These are phyloP conservation scores for Colletotrichum navitas DNA, from an alignment of 2,329 filamentous ascomycete species.

Conservation along the genomic window DNA sequence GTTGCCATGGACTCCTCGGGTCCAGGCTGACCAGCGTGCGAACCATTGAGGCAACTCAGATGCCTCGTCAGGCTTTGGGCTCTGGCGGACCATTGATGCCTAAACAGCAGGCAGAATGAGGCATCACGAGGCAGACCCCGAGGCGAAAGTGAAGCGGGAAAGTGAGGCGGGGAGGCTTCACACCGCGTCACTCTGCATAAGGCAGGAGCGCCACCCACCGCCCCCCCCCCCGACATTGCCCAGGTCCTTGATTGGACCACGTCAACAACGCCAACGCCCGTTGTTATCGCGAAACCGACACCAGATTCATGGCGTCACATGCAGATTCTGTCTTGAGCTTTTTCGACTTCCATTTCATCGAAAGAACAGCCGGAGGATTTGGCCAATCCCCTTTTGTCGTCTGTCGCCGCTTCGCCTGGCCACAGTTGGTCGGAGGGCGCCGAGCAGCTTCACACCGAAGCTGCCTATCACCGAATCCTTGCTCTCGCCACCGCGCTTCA, in stretches of 20 bases:
- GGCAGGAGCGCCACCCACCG: neutral
- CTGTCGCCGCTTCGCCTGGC: neutral
- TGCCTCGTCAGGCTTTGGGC: neutral
- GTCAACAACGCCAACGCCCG: neutral
- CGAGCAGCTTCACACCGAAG: neutral
- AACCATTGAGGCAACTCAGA: neutral
- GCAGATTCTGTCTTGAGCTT: neutral
- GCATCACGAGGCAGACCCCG: neutral
- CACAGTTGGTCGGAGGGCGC: neutral
- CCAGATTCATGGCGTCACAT: too few relatives aligned
- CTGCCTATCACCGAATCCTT: neutral
- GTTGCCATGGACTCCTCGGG: too few relatives aligned
- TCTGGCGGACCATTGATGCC: constrained; percentile 7
- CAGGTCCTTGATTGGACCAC: neutral
- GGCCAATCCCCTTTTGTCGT: neutral
- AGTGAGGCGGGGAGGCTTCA: constrained; percentile 9
- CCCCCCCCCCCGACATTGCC: too few relatives aligned
- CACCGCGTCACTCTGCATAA: neutral
- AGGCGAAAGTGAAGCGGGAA: neutral
- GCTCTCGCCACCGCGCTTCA: neutral
- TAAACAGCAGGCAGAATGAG: neutral
- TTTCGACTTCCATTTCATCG: neutral
- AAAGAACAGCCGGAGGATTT: neutral
- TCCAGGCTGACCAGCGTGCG: neutral
- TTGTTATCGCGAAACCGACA: neutral